These are phyloP conservation scores for Punctularia strigosozonata DNA, from an alignment of 768 basidiomycete species.

Conservation along the genomic window DNA sequence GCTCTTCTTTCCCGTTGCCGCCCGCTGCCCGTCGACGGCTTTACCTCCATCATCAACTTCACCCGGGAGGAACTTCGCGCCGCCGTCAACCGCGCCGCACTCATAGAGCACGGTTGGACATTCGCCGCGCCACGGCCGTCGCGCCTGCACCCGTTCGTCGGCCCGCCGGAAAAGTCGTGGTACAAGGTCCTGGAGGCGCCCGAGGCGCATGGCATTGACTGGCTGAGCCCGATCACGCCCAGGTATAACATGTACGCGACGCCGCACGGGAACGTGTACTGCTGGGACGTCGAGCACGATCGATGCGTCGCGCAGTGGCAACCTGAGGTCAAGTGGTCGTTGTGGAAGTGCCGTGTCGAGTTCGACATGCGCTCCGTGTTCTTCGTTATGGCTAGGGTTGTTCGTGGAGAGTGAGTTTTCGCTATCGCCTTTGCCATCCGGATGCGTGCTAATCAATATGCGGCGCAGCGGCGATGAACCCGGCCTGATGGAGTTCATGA, in stretches of 20 bases:
- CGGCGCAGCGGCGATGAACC: too few species aligned
- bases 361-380: conserved; percentile 61
- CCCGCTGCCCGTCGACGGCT: conserved; percentile 56
- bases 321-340: conserved; percentile 47
- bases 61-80: conserved; percentile 47
- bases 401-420: conserved; percentile 34
- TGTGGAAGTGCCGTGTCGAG: conserved; percentile 73
- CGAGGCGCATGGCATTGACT: conserved; percentile 59
- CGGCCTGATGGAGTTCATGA: conserved; percentile 2
- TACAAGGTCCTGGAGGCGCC: conserved; percentile 61
- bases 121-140: conserved; percentile 44
- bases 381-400: conserved; percentile 63
- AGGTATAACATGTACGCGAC: conserved; percentile 70
- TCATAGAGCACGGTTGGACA: conserved; percentile 53
- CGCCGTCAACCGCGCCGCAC: conserved; percentile 50
- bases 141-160: conserved; percentile 17
- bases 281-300: conserved; percentile 62
- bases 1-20: conserved; percentile 55
- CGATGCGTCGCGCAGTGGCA: conserved; percentile 58
- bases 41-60: conserved; percentile 57
- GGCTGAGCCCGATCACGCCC: conserved; percentile 67
- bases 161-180: conserved; percentile 27
- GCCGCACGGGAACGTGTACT: conserved; percentile 64
- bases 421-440: too few species aligned
- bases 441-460: too few species aligned